phyloP scores from a whole-genome alignment of 192 early-diverging fungal species.

The Funneliformis geosporum region DNA sequence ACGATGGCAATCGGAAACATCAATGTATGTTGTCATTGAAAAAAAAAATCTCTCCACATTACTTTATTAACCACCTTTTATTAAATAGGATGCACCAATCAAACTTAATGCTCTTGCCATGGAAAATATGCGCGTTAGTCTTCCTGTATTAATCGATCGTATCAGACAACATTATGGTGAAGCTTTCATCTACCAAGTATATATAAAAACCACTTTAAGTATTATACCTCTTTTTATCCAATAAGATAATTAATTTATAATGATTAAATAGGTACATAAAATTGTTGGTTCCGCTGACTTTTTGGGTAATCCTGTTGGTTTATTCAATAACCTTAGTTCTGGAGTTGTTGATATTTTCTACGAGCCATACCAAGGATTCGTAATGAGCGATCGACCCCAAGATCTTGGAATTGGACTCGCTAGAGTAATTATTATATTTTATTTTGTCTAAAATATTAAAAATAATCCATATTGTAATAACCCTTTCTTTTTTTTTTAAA shows the following conservation, averaged over 20 bases:
- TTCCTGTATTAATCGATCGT: conserved; percentile 71
- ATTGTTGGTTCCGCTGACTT: conserved; percentile 96
- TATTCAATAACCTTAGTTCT: conserved; percentile 94
- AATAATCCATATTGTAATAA: neutral
- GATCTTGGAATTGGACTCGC: conserved; percentile 93
- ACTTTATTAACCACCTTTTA: neutral
- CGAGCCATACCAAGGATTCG: conserved; percentile 95
- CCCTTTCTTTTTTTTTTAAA: neutral
- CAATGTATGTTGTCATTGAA: conserved; percentile 58
- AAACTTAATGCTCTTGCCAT: conserved; percentile 85
- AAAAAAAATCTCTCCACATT: neutral
- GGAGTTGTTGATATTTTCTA: conserved; percentile 97
- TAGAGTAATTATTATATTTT: conserved; percentile 61
- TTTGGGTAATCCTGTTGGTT: conserved; percentile 95
- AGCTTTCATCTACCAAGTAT: conserved; percentile 79
- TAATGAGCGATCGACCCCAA: conserved; percentile 91
- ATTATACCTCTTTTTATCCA: neutral
- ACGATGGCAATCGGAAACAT: conserved; percentile 98
- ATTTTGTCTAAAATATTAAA: conserved; percentile 24
- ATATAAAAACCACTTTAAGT: neutral
- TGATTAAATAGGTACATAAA: conserved; percentile 64
- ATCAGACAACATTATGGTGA: conserved; percentile 87
- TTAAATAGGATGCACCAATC: conserved; percentile 76
- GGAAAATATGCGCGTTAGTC: conserved; percentile 84
- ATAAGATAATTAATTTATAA: too few relatives aligned